Conservation (phyloP, 805 yeast genomes). For the Lipomyces sp. region DNA sequence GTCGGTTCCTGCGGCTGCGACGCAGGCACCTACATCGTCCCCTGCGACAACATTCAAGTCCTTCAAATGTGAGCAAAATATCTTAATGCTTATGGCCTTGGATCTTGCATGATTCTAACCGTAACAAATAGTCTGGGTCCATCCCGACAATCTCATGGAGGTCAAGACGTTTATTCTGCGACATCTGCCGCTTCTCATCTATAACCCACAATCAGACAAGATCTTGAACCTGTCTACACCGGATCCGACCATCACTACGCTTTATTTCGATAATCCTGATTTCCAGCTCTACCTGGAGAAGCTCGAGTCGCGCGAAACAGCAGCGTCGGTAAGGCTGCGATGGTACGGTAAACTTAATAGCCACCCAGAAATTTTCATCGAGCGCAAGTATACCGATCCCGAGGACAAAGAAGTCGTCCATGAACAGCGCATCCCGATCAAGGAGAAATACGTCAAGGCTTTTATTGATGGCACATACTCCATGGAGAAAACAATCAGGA, state of each 20-base stretch:
- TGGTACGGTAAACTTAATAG: conserved; percentile 87
- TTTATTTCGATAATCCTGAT: conserved; percentile 82
- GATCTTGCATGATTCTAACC: background rate
- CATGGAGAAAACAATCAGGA: conserved; percentile 59
- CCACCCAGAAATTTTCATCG: conserved; percentile 78
- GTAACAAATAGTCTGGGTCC: conserved; percentile 83
- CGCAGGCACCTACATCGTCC: conserved; percentile 19
- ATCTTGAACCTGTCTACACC: conserved; percentile 44
- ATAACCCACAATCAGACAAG: conserved; percentile 55
- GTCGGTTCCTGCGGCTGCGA: too few relatives aligned
- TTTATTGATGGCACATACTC: conserved; percentile 62
- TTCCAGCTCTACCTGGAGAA: conserved; percentile 88
- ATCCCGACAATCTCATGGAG: conserved; percentile 96
- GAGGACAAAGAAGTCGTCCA: conserved; percentile 38
- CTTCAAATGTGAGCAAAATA: conserved; percentile 40
- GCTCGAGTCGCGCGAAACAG: conserved; percentile 54
- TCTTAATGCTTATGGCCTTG: too few relatives aligned
- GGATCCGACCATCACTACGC: conserved; percentile 84
- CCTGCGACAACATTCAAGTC: conserved; percentile 44
- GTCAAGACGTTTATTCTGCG: conserved; percentile 94
- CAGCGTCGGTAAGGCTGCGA: conserved; percentile 76
- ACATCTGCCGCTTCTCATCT: conserved; percentile 89
- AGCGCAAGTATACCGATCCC: conserved; percentile 67
- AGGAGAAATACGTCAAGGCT: conserved; percentile 79
- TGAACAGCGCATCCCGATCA: conserved; percentile 69